Evolutionary conservation across 1,284 basidiomycete genomes (phyloP), one percentile per base, ranked within the genome.

Genomic region (Pseudozyma sp.): DNA sequence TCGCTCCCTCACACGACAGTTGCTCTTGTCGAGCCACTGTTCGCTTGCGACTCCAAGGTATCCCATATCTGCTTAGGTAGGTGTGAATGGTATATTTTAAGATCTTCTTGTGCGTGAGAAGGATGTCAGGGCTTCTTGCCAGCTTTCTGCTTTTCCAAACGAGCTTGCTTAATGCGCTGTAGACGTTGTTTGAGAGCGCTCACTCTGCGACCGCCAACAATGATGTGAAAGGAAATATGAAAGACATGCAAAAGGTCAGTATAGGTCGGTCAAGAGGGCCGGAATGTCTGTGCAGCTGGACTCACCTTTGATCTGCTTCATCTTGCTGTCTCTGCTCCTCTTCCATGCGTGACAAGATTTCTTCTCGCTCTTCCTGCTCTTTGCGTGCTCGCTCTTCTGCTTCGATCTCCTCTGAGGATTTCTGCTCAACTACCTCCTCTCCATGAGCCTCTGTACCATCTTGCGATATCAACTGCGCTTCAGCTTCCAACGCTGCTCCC

Each of bases 271-370:
- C 18, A 0, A 9, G n/a, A n/a, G 18, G 11, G 19, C 39, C 16
- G 5, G 9, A 13, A 16, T 9, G 42, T 9, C n/a, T 48, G 18
- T 19, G 35, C 7, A 1, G 13, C n/a, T 12, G 14, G 19, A 65
- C 73, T 58, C 52, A 80, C 78, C 76, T 73, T 52, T 80, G 77
- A 11, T 79, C 75, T 6, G 72, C 80, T 40, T 82, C 80, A 21
- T 77, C 75, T 38, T 82, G 80, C 14, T 75, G 68, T 5, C 76
- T 64, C 52, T 79, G 75, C 57, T 82, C 80, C 42, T 77, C 75
- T 39, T 82, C 80, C 54, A 77, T 57, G 4, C 80, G 68, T n/a
- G 72, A 59, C 0, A 76, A 36, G 40, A 79, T 77, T 45, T 82
- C 80, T 62, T 82, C 75, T 18, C 71, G 63, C 40, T 76, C 77